Evolutionary conservation across 2,329 filamentous ascomycete genomes (phyloP), one percentile per base, ranked within the genome.

Genomic region (Beauveria australis): DNA sequence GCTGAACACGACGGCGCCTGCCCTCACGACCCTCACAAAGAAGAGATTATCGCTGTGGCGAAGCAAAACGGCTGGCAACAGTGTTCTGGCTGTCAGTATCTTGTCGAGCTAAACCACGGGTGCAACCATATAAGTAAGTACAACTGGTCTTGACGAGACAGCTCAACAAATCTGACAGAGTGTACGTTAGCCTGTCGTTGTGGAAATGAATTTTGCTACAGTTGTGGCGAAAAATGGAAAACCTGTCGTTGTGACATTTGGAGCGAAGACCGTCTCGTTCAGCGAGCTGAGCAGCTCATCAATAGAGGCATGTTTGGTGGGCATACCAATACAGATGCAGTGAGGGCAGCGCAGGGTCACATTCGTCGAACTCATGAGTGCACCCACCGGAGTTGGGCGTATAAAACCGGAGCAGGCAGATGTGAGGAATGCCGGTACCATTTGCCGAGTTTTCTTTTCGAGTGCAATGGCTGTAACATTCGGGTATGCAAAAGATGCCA

Each of bases 121-220:
- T 85, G 82, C 60, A 73, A 79, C 55, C 82, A 85, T 57, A 84
- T 85, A 5, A 80, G 81, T 84, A 64, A 67, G 78, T 76, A 3
- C 4, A 5, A n/a, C 3, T 2, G 3, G 1, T 40, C 37, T 14
- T n/a, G 0, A 7, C 26, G 16, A 8, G 12, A 24, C 8, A 14
- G 6, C 26, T 43, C 0, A 14, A 37, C 18, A 22, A 37, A n/a
- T 44, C 9, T 22, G 22, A 28, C 40, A 44, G 58, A 43, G 30
- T 37, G 3, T 24, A 14, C 6, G 5, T 41, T 12, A 71, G 80
- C 74, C 0, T 82, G 79, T 52, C 70, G 55, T 6, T 82, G 79
- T 44, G 66, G 71, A 0, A 66, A 70, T 0, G 37, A 80, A 24
- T 82, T 80, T 63, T 80, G 78, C 64, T 80, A 81, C 55, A 12